phyloP scores from a whole-genome alignment of 2,329 filamentous ascomycete genomes.

The Arthrobotrys pseudoclavata region DNA sequence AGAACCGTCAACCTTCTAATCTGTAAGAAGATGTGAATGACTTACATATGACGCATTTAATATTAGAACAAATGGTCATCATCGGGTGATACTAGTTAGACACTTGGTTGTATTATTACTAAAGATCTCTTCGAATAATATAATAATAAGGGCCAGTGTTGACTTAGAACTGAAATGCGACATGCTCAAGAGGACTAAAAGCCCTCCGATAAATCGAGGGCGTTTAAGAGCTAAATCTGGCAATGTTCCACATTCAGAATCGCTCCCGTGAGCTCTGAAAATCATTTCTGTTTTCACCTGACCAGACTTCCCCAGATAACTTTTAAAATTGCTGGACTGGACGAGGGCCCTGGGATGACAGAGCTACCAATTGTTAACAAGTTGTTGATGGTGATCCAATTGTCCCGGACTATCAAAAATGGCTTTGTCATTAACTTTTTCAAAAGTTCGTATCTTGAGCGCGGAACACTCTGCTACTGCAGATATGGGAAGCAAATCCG shows the following conservation, averaged over 20 bases:
- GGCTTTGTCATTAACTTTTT: conserved; percentile 9
- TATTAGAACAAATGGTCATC: conserved; percentile 41
- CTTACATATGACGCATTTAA: conserved; percentile 57
- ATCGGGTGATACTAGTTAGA: conserved; percentile 11
- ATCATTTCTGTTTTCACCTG: conserved; percentile 46
- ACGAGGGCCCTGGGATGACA: neutral
- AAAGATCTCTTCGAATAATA: conserved; percentile 12
- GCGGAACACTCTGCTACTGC: conserved; percentile 32
- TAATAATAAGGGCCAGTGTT: conserved; percentile 24
- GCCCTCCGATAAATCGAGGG: conserved; percentile 41
- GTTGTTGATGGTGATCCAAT: neutral
- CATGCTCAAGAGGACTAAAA: conserved; percentile 8
- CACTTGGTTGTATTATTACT: neutral
- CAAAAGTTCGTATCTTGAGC: conserved; percentile 8
- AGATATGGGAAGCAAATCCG: conserved; percentile 56
- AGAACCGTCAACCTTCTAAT: conserved; percentile 34
- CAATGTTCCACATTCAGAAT: conserved; percentile 37
- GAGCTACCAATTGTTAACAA: neutral
- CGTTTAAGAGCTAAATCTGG: conserved; percentile 30
- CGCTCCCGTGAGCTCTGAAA: conserved; percentile 48
- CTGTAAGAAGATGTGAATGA: conserved; percentile 35
- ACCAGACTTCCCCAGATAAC: conserved; percentile 27
- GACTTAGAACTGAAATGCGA: conserved; percentile 50
- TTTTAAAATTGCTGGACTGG: conserved; percentile 19
- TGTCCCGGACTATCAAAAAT: conserved; percentile 6